A percentile compares a stretch with the other conserved stretches of the same genome.
phyloP scores from a whole-genome alignment of 495 filamentous ascomycete species.

The Aspergillus homomorphus region DNA sequence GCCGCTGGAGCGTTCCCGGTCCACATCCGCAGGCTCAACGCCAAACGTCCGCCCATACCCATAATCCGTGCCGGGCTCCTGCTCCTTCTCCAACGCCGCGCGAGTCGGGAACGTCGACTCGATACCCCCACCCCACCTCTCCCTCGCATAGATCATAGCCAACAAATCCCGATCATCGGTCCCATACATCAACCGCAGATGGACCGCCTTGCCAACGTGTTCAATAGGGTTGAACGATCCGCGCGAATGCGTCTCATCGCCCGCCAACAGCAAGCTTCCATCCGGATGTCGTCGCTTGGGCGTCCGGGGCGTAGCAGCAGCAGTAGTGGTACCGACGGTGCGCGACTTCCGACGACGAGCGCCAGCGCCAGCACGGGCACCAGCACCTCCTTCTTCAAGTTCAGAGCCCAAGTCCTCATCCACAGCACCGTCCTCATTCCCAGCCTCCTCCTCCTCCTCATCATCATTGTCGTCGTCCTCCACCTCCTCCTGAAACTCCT shows the following conservation, averaged over 20 bases:
- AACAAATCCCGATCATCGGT: constrained; percentile 46
- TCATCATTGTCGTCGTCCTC: constrained; percentile 20
- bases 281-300: constrained; percentile 21
- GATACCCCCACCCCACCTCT: constrained; percentile 43
- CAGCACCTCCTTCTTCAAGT: background rate
- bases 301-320: constrained; percentile 4
- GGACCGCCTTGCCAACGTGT: constrained; percentile 39
- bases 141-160: constrained; percentile 42
- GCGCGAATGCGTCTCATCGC: constrained; percentile 33
- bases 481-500: constrained; percentile 20
- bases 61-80: constrained; percentile 28
- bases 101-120: constrained; percentile 52
- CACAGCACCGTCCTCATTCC: constrained; percentile 7
- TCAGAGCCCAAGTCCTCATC: constrained; percentile 19
- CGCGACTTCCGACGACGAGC: background rate
- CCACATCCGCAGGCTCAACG: constrained; percentile 34
- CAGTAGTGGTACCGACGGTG: background rate
- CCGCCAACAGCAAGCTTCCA: constrained; percentile 18
- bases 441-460: constrained; percentile 13
- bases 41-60: constrained; percentile 44
- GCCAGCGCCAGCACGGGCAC: constrained; percentile 1
- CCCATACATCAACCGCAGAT: constrained; percentile 41
- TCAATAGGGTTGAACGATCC: constrained; percentile 37
- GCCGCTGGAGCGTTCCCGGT: constrained; percentile 43
- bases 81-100: constrained; percentile 25